Evolutionary conservation across 2,329 filamentous ascomycete species (phyloP).

Genomic region (Phialophora expanda): DNA sequence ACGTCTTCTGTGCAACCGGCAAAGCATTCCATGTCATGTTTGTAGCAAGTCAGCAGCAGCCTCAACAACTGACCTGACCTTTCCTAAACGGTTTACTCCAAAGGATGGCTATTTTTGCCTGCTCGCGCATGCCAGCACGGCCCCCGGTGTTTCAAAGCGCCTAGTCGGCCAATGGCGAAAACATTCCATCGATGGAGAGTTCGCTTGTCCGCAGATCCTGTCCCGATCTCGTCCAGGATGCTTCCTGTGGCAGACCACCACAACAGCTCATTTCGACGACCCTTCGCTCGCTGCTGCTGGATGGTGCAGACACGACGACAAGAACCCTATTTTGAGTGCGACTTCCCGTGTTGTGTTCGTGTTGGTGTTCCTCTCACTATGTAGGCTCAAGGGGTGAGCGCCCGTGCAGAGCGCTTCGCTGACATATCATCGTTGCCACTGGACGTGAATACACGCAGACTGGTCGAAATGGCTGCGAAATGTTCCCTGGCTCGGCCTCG

Average conservation of each 20-base stretch:
- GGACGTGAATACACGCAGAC: neutral
- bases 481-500: neutral
- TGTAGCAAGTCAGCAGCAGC: neutral
- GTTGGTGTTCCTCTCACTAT: neutral
- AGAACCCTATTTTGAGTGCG: constrained; percentile 4
- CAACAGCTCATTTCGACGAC: neutral
- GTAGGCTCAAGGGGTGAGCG: constrained; percentile 2
- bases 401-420: constrained; percentile 9
- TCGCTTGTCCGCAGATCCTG: constrained; percentile 10
- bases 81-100: neutral
- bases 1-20: neutral
- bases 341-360: constrained; percentile 7
- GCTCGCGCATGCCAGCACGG: constrained; percentile 5
- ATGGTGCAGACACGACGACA: neutral
- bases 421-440: constrained; percentile 11
- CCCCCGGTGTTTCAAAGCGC: constrained; percentile 8
- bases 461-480: neutral
- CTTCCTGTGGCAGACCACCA: neutral
- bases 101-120: constrained; percentile 15
- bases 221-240: neutral
- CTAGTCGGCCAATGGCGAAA: constrained; percentile 17
- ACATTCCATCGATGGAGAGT: neutral
- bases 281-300: neutral
- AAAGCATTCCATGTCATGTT: neutral
- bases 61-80: neutral